Evolutionary conservation across 129 eudicot genomes (phyloP).

Genomic region (Escallonia herrerae): DNA sequence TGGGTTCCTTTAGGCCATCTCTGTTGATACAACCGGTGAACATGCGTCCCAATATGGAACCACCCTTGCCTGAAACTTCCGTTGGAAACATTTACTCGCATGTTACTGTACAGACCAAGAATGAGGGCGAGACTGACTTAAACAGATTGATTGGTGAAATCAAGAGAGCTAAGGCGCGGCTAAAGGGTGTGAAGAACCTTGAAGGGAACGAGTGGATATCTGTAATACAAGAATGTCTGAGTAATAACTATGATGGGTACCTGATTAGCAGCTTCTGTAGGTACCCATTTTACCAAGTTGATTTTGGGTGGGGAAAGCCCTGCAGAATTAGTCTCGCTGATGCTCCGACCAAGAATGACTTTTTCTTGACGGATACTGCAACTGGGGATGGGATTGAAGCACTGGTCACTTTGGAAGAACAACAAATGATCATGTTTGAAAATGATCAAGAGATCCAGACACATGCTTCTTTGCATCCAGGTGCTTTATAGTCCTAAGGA

Average conservation of each 20-base stretch:
- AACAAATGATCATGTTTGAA: conserved; percentile 10
- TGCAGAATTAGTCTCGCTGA: neutral
- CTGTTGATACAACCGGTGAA: neutral
- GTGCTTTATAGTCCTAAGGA: too few species aligned
- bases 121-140: neutral
- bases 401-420: conserved; percentile 13
- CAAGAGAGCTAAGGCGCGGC: conserved; percentile 1
- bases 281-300: conserved; percentile 12
- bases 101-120: neutral
- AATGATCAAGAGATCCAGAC: too few species aligned
- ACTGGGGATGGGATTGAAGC: conserved; percentile 23
- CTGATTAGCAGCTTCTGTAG: conserved; percentile 7
- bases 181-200: conserved; percentile 3
- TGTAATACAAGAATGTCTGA: too few species aligned
- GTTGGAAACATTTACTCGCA: neutral
- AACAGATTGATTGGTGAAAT: neutral
- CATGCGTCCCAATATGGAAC: conserved; percentile 4
- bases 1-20: conserved; percentile 5
- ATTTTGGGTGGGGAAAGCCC: conserved; percentile 39
- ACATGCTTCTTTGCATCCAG: too few species aligned
- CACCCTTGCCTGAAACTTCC: neutral
- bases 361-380: conserved; percentile 9
- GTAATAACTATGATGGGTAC: neutral
- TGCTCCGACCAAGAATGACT: neutral
- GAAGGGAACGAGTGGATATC: neutral